A percentile compares a stretch with the other conserved stretches of the same genome.
phyloP scores from a whole-genome alignment of 2,329 filamentous ascomycete species.

The Thielaviopsis ethacetica region DNA sequence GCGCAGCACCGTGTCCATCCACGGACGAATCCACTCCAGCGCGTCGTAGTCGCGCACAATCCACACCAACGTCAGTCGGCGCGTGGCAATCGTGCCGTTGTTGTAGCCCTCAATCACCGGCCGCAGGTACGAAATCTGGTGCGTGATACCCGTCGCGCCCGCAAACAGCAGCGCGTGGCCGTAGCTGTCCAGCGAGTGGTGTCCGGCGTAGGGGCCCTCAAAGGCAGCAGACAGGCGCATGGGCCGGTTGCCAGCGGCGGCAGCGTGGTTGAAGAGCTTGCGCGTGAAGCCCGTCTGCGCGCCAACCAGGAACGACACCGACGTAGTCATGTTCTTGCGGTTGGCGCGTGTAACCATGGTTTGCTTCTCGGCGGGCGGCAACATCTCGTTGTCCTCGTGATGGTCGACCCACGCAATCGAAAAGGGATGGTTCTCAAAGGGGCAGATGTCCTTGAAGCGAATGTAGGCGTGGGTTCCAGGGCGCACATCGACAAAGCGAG shows the following conservation, averaged over 20 bases:
- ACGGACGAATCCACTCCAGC: constrained; percentile 84
- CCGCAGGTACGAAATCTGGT: constrained; percentile 77
- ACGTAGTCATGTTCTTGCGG: constrained; percentile 29
- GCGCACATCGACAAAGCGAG: constrained; percentile 46
- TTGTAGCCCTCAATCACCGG: constrained; percentile 57
- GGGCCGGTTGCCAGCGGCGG: constrained; percentile 31
- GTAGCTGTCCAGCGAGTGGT: constrained; percentile 79
- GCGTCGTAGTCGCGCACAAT: constrained; percentile 79
- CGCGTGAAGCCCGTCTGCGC: constrained; percentile 81
- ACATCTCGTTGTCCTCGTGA: constrained; percentile 23
- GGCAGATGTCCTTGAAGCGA: constrained; percentile 47
- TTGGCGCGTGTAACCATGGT: constrained; percentile 21
- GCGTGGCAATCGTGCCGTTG: constrained; percentile 58
- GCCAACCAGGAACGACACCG: constrained; percentile 69
- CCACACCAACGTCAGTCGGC: constrained; percentile 75
- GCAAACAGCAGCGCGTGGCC: constrained; percentile 84
- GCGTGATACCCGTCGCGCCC: constrained; percentile 86
- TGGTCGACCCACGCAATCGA: constrained; percentile 61
- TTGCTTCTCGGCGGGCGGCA: constrained; percentile 27
- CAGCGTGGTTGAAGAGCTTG: constrained; percentile 57
- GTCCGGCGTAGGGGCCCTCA: constrained; percentile 78
- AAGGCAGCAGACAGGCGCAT: constrained; percentile 56
- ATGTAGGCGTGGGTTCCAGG: constrained; percentile 64
- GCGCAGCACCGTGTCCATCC: constrained; percentile 57
- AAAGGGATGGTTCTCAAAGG: constrained; percentile 64